Base-by-base conservation (phyloP, 768 basidiomycete species). In the Tulasnella sp. region DNA sequence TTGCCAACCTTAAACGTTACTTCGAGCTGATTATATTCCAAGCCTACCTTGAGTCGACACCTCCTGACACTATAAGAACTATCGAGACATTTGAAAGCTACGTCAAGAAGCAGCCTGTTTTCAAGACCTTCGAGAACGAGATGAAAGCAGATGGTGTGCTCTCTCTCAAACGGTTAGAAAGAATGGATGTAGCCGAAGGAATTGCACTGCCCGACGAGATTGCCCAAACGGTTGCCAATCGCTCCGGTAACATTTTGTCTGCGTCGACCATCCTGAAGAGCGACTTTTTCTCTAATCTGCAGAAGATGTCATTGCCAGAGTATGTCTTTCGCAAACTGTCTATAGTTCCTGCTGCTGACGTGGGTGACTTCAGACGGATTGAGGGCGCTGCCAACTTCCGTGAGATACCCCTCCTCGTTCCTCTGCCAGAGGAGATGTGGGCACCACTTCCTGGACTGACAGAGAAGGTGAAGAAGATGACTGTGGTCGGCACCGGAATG, bases 281-380 rank as follows among this genome's bases (percentile, higher is more conserved):
- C 80, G 94, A 96, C 81, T 94, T 95, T 86, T 96, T 96, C 86
- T 90, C 90, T 7, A 93, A 93, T 81, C 81, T 99, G 39, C 97
- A 99, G 84, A 99, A 98, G 85, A 94, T 97, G 90, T 93, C 93
- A 3, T 85, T 99, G 2, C 93, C 96, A 0, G 97, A 99, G 92
- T 96, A 78, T 78, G 91, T 84, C 71, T 38, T 73, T 74, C 7
- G 77, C 52, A 72, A 54, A 70, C 25, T 42, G 64, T 8, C 31
- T 2, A 22, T 17, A 64, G 19, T n/a, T 34, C 72, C 22, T 2
- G 64, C 22, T 22, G 22, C 39, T 76, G 12, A 69, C 34, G 15
- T 45, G n/a, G 67, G 39, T 67, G n/a, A 31, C 34, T 76, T 72
- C 74, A 83, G 83, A 80, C 91, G 95, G 22, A 94, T 99, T 52